A percentile compares a stretch with the other conserved stretches of the same genome.
phyloP scores from a whole-genome alignment of 129 eudicot species.

The Lonicera japonica region DNA sequence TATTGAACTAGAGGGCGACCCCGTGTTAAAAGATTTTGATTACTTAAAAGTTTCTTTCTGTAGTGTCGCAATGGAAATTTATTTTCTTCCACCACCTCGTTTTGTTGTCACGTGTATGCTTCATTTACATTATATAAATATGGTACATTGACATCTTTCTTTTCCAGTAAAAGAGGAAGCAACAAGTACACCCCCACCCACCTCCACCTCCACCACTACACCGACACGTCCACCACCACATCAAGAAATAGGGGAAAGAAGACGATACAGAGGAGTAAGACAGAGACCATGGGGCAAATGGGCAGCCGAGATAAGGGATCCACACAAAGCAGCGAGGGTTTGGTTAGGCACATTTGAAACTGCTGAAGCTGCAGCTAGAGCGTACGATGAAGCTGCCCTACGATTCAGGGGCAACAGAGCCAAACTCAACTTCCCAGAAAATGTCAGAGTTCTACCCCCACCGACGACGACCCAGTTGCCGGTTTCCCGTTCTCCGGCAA shows the following conservation, averaged over 20 bases:
- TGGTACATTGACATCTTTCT: not conserved
- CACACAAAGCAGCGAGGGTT: conserved; percentile 84
- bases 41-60: too few relatives aligned
- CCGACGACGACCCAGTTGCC: conserved; percentile 19
- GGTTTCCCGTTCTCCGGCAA: conserved; percentile 16
- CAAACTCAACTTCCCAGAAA: conserved; percentile 88
- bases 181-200: conserved; percentile 5
- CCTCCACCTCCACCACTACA: conserved; percentile 8
- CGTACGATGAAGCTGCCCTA: conserved; percentile 86
- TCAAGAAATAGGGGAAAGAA: conserved; percentile 36
- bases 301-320: conserved; percentile 96
- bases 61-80: too few relatives aligned
- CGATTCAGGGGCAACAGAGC: conserved; percentile 81
- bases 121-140: too few relatives aligned
- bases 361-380: conserved; percentile 87
- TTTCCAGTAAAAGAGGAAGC: conserved; percentile 33
- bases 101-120: too few relatives aligned
- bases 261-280: conserved; percentile 89
- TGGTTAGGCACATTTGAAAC: conserved; percentile 94
- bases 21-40: too few relatives aligned
- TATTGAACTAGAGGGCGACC: too few relatives aligned
- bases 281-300: conserved; percentile 99
- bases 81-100: too few relatives aligned
- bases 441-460: conserved; percentile 36
- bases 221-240: conserved; percentile 14